These are phyloP conservation scores for Neopestalotiopsis sp. DNA, from an alignment of 2,329 filamentous ascomycete species.

Conservation along the genomic window DNA sequence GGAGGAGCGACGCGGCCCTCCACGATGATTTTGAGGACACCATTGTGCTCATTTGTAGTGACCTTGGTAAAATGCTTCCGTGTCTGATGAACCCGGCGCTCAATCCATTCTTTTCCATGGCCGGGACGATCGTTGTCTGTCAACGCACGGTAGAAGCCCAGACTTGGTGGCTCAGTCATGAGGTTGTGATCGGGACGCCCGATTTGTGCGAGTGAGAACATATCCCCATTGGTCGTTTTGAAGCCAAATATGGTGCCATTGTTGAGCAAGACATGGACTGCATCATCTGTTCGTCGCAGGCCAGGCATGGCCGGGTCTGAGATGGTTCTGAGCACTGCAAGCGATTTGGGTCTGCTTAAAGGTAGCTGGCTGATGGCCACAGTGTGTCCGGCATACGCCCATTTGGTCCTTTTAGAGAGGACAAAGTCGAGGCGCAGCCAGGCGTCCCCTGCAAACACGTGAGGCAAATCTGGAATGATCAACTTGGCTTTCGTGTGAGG, in stretches of 20 bases:
- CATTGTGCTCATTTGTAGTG: constrained; percentile 35
- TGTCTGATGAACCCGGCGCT: constrained; percentile 51
- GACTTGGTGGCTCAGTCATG: constrained; percentile 48
- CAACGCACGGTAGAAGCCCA: constrained; percentile 68
- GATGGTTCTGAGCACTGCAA: constrained; percentile 34
- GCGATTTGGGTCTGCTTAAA: constrained; percentile 40
- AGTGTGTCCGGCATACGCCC: constrained; percentile 57
- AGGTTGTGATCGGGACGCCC: constrained; percentile 40
- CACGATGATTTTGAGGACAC: constrained; percentile 49
- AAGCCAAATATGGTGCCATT: constrained; percentile 49
- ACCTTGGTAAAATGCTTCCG: constrained; percentile 46
- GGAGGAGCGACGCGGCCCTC: constrained; percentile 65
- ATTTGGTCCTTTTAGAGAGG: constrained; percentile 49
- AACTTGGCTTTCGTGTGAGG: constrained; percentile 47
- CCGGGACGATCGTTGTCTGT: constrained; percentile 69
- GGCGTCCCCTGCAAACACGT: constrained; percentile 40
- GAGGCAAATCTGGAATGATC: constrained; percentile 37
- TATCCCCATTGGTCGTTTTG: constrained; percentile 46
- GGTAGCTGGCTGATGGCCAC: constrained; percentile 56
- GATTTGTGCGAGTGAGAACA: constrained; percentile 48
- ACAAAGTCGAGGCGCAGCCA: constrained; percentile 57
- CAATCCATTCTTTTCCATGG: constrained; percentile 62
- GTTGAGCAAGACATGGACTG: constrained; percentile 41
- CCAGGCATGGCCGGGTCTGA: constrained; percentile 24
- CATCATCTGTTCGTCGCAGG: constrained; percentile 32